Conservation (phyloP, 2,329 filamentous ascomycete species). For the Xylaria sp. region DNA sequence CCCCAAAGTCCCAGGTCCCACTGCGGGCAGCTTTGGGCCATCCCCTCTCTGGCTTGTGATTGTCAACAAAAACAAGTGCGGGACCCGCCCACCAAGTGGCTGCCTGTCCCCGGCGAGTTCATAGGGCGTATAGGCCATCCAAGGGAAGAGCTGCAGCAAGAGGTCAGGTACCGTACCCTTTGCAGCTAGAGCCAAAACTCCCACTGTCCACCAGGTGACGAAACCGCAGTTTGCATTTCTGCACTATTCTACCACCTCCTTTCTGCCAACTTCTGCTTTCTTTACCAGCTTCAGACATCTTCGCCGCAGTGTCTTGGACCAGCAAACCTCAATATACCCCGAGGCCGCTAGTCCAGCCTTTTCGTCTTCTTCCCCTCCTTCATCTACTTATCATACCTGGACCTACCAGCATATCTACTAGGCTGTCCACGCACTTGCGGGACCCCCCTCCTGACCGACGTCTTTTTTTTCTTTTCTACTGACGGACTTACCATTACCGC, state of each 20-base stretch:
- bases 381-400: constrained; percentile 31
- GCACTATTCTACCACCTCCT: constrained; percentile 44
- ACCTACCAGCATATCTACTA: constrained; percentile 7
- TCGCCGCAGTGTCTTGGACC: constrained; percentile 41
- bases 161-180: constrained; percentile 31
- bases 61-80: constrained; percentile 47
- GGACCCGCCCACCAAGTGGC: constrained; percentile 39
- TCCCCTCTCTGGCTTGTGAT: constrained; percentile 41
- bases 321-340: constrained; percentile 37
- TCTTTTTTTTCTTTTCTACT: constrained; percentile 31
- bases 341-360: constrained; percentile 21
- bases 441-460: constrained; percentile 34
- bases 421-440: constrained; percentile 23
- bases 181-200: constrained; percentile 32
- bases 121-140: not conserved
- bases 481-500: constrained; percentile 21
- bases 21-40: constrained; percentile 20
- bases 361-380: constrained; percentile 40
- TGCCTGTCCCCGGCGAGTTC: not conserved
- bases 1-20: not conserved
- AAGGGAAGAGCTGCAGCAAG: constrained; percentile 4
- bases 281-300: constrained; percentile 38
- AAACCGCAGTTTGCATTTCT: constrained; percentile 43
- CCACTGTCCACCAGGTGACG: constrained; percentile 43
- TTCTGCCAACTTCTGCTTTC: constrained; percentile 42